phyloP scores from a whole-genome alignment of 768 basidiomycete species.

The Suillus weaverae region DNA sequence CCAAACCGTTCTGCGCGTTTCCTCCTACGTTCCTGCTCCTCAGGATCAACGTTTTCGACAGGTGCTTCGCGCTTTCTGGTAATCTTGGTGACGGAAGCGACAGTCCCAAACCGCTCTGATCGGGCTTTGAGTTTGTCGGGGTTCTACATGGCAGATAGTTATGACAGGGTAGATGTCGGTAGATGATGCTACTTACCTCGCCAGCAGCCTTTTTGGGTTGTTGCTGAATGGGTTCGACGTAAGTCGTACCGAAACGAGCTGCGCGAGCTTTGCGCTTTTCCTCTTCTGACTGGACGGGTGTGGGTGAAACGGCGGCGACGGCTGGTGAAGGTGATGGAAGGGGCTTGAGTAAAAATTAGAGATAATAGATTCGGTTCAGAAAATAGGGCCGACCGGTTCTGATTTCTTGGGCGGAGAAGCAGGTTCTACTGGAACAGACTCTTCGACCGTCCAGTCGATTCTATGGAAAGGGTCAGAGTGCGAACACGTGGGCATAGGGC shows the following conservation, averaged over 20 bases:
- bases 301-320: background rate
- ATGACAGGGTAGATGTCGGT: background rate
- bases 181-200: background rate
- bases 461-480: slow-evolving; percentile 24
- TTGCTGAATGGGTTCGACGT: slow-evolving; percentile 42
- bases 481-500: slow-evolving; percentile 2
- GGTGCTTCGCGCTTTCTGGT: slow-evolving; percentile 36
- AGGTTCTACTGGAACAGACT: slow-evolving; percentile 19
- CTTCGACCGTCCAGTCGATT: slow-evolving; percentile 45
- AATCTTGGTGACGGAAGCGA: slow-evolving; percentile 15
- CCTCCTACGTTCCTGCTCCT: slow-evolving; percentile 56
- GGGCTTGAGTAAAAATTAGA: slow-evolving; percentile 8
- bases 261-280: slow-evolving; percentile 63
- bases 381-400: slow-evolving; percentile 4
- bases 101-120: slow-evolving; percentile 54
- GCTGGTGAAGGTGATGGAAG: slow-evolving; percentile 7
- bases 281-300: slow-evolving; percentile 35
- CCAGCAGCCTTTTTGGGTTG: slow-evolving; percentile 23
- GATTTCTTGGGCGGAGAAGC: slow-evolving; percentile 4
- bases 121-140: slow-evolving; percentile 51
- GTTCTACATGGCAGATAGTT: slow-evolving; percentile 36
- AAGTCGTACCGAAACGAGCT: slow-evolving; percentile 68
- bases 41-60: slow-evolving; percentile 48
- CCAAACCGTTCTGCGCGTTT: slow-evolving; percentile 71
- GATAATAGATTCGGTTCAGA: background rate